Evolutionary conservation across 2,329 filamentous ascomycete species (phyloP), one percentile per base, ranked within the genome.

Genomic region (Ceratocystis cacaofunesta): DNA sequence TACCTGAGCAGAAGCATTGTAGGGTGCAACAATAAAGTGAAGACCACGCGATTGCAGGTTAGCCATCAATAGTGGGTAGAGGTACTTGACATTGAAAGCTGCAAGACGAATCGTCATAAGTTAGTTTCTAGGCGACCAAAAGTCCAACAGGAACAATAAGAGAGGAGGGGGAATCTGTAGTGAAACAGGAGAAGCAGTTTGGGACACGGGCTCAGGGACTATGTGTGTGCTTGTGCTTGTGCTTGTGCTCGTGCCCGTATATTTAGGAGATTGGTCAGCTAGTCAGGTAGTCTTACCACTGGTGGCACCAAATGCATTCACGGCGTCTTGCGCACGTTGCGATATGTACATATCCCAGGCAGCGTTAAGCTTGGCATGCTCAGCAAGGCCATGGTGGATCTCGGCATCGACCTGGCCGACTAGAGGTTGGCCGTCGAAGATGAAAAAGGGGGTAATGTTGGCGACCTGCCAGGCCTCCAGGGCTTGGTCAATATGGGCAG

Each of bases 321-420:
- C 92, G 17, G 94, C 91, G 69, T 88, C 82, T 69, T 88, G 84
- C 15, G 91, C 89, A 70, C 90, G 81, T 64, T 89, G 85, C 69
- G 86, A 83, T 71, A 91, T 88, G 75, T 99, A 99, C 60, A 95
- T 77, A 2, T 84, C 82, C 92, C 94, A 99, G 3, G 92, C 94
- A 66, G 86, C 79, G 69, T 89, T 83, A 63, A 90, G 90, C 69
- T 86, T 85, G 68, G 82, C 76, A 69, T 87, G 85, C 69, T 90
- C 88, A 36, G 80, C 79, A 61, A 82, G 82, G 30, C 83, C 84
- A 58, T 83, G 82, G 69, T 85, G 81, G 65, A 87, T 80, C 28
- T 85, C 79, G 67, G 86, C 80, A 60, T 89, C 85, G 71, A 92
- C 86, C 71, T 89, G 87, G 66, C 88, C 88, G 48, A 85, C 85